Base-by-base conservation (phyloP, 2,329 filamentous ascomycete species). In the Beauveria bassiana region DNA sequence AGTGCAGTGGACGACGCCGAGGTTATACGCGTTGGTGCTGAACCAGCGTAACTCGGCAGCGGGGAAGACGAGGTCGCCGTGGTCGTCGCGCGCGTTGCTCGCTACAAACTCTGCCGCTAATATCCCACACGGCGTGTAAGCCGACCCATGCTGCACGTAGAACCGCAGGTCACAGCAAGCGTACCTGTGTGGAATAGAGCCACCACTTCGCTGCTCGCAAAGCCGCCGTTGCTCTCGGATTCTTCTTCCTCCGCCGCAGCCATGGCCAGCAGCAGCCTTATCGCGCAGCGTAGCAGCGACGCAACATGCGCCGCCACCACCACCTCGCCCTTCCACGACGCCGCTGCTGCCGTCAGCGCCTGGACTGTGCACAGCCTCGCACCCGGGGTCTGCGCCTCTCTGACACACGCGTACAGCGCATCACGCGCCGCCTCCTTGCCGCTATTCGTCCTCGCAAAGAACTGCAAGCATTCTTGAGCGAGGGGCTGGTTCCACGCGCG, bases 21-120 rank as follows among this genome's bases (percentile, higher is more conserved):
- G 72, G 66, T 95, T 96, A 76, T 96, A 96, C 1, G 88, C 82
- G 65, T 90, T 93, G 64, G 87, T 87, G 43, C 87, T 88, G 70
- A 96, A 93, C 91, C 91, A 96, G 66, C 93, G 82, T 3, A 96
- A 77, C 67, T 96, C 91, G 3, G 78, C 71, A 0, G 80, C 62
- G 0, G 81, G 83, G 68, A 92, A 91, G 1, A 80, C 62, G 64
- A 74, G 82, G 38, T 74, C 72, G 9, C 76, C 77, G 20, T 75
- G 67, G 46, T 67, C 70, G 65, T 76, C 76, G 14, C 28, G 50
- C n/a, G 28, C 42, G 28, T 42, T 40, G 40, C 22, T 38, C 20
- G 42, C 28, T 6, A 55, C 50, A 14, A 54, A 61, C 18, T 38
- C 43, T 7, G 59, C 49, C 14, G 59, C 59, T 61, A 22, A 5